Conservation (phyloP, 2,329 filamentous ascomycete genomes). For the Trichoderma guizhouense region DNA sequence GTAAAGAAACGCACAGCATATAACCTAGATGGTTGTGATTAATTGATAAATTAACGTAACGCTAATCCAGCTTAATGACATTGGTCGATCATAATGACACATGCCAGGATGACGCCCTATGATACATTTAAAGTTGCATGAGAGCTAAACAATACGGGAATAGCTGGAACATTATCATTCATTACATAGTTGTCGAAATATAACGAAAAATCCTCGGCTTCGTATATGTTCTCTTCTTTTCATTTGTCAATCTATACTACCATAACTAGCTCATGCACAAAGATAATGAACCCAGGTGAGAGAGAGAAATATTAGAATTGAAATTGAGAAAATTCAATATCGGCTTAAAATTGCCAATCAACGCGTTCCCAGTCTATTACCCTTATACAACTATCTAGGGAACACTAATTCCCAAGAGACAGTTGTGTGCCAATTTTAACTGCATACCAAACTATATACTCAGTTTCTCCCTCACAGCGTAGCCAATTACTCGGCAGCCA, state of each 20-base stretch:
- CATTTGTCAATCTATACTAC: background rate
- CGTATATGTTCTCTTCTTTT: background rate
- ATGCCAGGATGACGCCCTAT: no score
- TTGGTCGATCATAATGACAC: no score
- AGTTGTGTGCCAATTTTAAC: background rate
- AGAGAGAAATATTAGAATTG: rapidly evolving
- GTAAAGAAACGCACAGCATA: no score
- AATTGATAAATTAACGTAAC: no score
- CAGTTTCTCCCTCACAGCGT: background rate
- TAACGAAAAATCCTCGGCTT: background rate
- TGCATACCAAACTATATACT: background rate
- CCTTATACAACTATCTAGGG: background rate
- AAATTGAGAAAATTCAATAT: background rate
- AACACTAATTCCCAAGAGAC: background rate
- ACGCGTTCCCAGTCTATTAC: background rate
- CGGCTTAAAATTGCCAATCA: background rate
- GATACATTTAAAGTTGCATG: no score
- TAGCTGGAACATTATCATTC: background rate
- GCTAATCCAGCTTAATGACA: no score
- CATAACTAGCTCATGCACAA: background rate
- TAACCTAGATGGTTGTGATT: no score
- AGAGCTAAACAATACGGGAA: no score
- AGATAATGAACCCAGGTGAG: no score
- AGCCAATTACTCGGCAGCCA: background rate
- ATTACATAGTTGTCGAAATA: background rate